phyloP scores from a whole-genome alignment of 164 flowering plant species.

The Sextonia rubra region DNA sequence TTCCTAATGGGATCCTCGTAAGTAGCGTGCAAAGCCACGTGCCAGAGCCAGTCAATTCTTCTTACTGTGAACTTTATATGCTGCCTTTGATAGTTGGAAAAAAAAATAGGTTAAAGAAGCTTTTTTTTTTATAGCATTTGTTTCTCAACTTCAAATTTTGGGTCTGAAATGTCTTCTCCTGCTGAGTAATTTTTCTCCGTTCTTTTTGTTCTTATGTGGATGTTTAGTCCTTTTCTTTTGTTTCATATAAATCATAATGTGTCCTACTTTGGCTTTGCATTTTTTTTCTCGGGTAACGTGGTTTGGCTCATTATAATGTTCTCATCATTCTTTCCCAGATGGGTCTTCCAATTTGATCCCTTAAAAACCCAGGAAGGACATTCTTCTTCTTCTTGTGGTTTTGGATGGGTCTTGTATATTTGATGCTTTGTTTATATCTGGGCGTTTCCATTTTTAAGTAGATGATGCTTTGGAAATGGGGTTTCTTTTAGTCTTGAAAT shows the following conservation, averaged over 20 bases:
- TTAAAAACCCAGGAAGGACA: not conserved
- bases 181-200: conserved; percentile 7
- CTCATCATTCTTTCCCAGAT: not conserved
- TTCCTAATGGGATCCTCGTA: too few species aligned
- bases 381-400: not conserved
- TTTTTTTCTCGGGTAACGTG: not conserved
- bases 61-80: too few species aligned
- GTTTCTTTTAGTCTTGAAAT: not conserved
- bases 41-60: too few species aligned
- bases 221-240: too few species aligned
- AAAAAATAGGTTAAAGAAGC: too few species aligned
- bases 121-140: too few species aligned
- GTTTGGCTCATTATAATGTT: not conserved
- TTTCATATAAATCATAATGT: too few species aligned
- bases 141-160: too few species aligned
- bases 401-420: too few species aligned
- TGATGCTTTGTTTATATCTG: not conserved
- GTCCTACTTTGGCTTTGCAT: too few species aligned
- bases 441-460: not conserved
- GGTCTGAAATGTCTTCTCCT: conserved; percentile 10
- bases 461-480: not conserved
- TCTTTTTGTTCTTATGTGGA: not conserved
- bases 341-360: not conserved
- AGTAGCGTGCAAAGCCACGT: too few species aligned
- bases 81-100: too few species aligned